Base-by-base conservation (phyloP, 306 rosid genomes). In the Vachellia pachyceras region DNA sequence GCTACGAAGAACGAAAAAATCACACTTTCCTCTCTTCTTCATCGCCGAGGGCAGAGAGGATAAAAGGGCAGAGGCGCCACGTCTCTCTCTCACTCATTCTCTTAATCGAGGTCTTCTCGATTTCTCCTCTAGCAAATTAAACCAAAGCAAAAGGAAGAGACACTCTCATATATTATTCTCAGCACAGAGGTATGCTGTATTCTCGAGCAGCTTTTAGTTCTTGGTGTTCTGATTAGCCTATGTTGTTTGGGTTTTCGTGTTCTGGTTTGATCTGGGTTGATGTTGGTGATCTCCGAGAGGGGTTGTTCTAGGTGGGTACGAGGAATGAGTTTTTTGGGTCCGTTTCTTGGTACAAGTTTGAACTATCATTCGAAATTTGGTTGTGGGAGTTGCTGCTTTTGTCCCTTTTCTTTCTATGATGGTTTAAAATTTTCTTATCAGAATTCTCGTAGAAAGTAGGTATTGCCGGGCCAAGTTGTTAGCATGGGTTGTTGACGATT, bases 1-100 rank as follows among this genome's bases (percentile, higher is more conserved):
- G 84, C 85, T 44, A 39, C 81, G 99, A 92, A 93, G 66, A 25
- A 92, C 8, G 29, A 92, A 90, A 89, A 92, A 92, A 88, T 93
- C 97, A 11, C 98, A 82, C 97, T 82, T 93, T 69, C 83, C 78
- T 76, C 84, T 71, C 79, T 72, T 68, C 63, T 22, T 68, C 46
- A 14, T 73, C 52, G 35, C 83, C 70, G 64, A 1, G 63, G 33
- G 11, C 29, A 39, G 25, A 20, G 22, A 35, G 44, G 79, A 85
- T 83, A 84, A 71, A 86, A 81, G 76, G 73, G 73, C 70, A 11
- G 44, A 14, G 73, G 50, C 55, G 83, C 76, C 69, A n/a, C n/a
- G 67, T 11, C 75, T 67, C 76, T 61, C 69, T 37, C 50, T 69
- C 69, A 29, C 81, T 82, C 93, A 88, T 52, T 17, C 81, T 83